phyloP scores from a whole-genome alignment of 768 basidiomycete species.

The Collybia mongolica region DNA sequence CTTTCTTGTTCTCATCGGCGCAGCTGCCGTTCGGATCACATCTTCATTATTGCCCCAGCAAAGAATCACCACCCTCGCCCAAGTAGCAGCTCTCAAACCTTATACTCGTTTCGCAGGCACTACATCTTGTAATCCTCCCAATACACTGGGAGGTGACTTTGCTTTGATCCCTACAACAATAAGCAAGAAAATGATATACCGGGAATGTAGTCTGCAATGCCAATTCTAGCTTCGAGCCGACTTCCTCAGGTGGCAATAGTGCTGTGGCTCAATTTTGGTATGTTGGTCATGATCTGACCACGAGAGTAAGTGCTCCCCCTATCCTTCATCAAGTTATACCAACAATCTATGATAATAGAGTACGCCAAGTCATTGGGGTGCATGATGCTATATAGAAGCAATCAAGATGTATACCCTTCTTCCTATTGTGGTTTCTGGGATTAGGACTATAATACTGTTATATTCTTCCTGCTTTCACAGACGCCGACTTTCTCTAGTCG shows the following conservation, averaged over 20 bases:
- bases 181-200: neutral
- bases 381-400: too few species aligned
- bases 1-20: constrained; percentile 3
- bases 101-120: constrained; percentile 50
- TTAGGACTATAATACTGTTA: neutral
- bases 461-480: constrained; percentile 37
- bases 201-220: constrained; percentile 40
- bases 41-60: constrained; percentile 18
- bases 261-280: constrained; percentile 40
- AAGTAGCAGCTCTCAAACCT: constrained; percentile 42
- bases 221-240: constrained; percentile 43
- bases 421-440: neutral
- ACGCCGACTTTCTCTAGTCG: constrained; percentile 29
- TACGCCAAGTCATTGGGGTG: too few species aligned
- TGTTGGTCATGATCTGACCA: constrained; percentile 36
- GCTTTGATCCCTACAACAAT: constrained; percentile 43
- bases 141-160: constrained; percentile 45
- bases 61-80: constrained; percentile 37
- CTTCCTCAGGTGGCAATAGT: constrained; percentile 49
- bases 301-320: constrained; percentile 12
- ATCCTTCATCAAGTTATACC: constrained; percentile 16
- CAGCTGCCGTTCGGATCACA: constrained; percentile 5
- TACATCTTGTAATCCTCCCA: constrained; percentile 45
- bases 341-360: too few species aligned
- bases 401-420: constrained; percentile 31